Evolutionary conservation across 148 eudicot species (phyloP), one percentile per base, ranked within the genome.

Genomic region (Oxyria digyna): DNA sequence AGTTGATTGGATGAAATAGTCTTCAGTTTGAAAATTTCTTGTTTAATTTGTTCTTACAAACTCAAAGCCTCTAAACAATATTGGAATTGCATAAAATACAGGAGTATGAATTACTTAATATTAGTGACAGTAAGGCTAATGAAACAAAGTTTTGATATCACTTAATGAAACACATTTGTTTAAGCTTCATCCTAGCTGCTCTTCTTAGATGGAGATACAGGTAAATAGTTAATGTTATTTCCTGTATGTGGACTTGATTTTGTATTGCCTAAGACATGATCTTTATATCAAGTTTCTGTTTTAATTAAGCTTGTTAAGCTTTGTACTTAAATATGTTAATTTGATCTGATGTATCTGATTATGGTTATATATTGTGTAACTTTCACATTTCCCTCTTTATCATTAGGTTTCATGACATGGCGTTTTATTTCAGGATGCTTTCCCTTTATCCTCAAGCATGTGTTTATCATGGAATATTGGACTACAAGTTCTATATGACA

Each of bases 151-250:
- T 6, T 35, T 35, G 38, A 35, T 35, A 6, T 3, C 38, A 35
- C 3, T n/a, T 35, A 35, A 35, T 35, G 4, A 35, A 35, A 35
- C 41, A 38, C 41, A 38, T 3, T 38, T 43, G 6, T 43, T 43
- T 43, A 43, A 6, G 48, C 48, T 43, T 43, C 48, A 43, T 14
- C 3, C 2, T 13, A 2, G 15, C 48, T 43, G 99, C 99, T 73
- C 97, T 94, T 81, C 85, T 85, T 69, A 82, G 83, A 70, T 94
- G 99, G 99, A 85, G 99, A 81, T 97, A 94, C 67, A 88, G 93
- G 99, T 91, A 52, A 64, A 45, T 32, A 50, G 14, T 38, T 70
- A 27, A 55, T 15, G 33, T 13, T 68, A 43, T 67, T 74, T 43
- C 72, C 21, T 66, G 3, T 27, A 12, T 66, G 20, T 66, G 6